Base-by-base conservation (phyloP, 495 filamentous ascomycete species). In the Hamigera avellanea region DNA sequence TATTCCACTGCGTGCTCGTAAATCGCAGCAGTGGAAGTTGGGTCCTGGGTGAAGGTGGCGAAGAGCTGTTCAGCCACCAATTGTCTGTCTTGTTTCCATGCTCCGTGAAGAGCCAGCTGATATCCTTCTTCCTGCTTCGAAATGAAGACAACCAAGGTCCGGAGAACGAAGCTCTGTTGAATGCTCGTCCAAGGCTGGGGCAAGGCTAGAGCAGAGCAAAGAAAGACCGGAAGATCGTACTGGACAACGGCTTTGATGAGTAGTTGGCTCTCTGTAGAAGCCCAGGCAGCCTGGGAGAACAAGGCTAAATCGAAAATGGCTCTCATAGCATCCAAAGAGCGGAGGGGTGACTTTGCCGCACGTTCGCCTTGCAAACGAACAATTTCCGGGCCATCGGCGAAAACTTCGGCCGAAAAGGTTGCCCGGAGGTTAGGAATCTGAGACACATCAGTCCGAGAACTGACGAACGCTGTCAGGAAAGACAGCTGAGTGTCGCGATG, bases 401-500 rank as follows among this genome's bases (percentile, higher is more conserved):
- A 95, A 23, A 88, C 79, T 17, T 85, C 76, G 8, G 76, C 39
- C 12, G 77, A 75, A 56, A 93, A 94, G 1, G 86, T 80, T 23
- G 72, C 70, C 35, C 84, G 76, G 14, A 95, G 70, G 16, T 80
- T 73, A 3, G 84, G 86, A 33, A 95, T 88, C 30, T 80, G 79
- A 14, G 76, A 80, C 3, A 79, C 79, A 57, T 95, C 87, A 8
- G 93, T 65, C 34, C 86, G 73, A 8, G 85, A 77, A 2, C 78
- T 70, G 32, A 83, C 64, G 50, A 83, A 95, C 6, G 86, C 84
- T 39, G 77, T 79, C 26, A 95, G 66, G 50, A 99, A 93, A 10
- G 84, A 91, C 35, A 96, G 70, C 40, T 95, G 93, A 0, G 93
- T 83, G 31, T 86, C 75, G 14, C 77, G 72, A 36, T 93, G 70